Base-by-base conservation (phyloP, 2,329 filamentous ascomycete genomes). In the Fusarium chaquense region DNA sequence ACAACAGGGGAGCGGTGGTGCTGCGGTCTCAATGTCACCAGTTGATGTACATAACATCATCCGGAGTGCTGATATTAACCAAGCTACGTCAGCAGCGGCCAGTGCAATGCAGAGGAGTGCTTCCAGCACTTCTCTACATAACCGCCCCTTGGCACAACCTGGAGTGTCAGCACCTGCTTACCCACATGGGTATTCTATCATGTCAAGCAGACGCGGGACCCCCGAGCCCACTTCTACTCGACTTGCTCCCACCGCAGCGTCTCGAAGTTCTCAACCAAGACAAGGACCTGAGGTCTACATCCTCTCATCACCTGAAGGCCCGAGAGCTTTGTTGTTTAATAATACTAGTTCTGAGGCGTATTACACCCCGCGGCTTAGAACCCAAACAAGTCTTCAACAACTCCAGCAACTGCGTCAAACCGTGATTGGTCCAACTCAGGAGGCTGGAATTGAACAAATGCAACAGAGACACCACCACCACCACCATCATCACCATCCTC, bases 231-330 rank as follows among this genome's bases (percentile, higher is more conserved):
- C 46, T 1, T 70, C 71, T 5, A 57, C 60, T 18, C 79, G 83
- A 69, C 76, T 80, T 22, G 70, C 70, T 75, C 28, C 74, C 71
- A 52, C 50, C 28, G 43, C 32, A 52, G 50, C 22, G 2, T 54
- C 50, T 36, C 68, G 56, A 41, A 69, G 15, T 44, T 49, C 51
- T n/a, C 69, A 69, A 32, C 11, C 75, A 50, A 58, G 75, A 33
- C 78, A 79, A 26, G 77, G 75, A 3, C 80, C 84, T 0, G 84
- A 87, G 62, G 86, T 90, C 3, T 90, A 90, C 69, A 85, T 91
- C 26, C 75, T 91, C 9, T 86, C 84, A 18, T 90, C 89, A 0
- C 87, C 88, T 1, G 81, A 82, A 43, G 89, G 89, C 1, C 89
- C 88, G 2, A 84, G 84, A 22, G 88, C 84, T 8, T 76, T 91